Evolutionary conservation across 1,284 basidiomycete species (phyloP).

Genomic region (Fistulina hepatica): DNA sequence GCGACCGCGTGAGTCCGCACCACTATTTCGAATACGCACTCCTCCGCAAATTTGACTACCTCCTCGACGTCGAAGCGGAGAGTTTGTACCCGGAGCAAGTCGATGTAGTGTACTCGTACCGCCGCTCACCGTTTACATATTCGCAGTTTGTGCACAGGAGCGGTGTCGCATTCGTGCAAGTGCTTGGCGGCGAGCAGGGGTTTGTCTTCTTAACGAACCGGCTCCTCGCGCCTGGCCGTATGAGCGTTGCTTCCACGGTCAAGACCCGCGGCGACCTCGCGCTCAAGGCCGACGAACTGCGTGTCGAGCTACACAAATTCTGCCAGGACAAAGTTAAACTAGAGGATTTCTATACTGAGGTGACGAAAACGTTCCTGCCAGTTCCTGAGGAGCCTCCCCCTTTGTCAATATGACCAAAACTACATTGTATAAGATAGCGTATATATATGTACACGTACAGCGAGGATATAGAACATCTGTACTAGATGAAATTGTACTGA

Average conservation of each 20-base stretch:
- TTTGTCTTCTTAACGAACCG: constrained; percentile 86
- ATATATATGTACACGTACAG: not conserved
- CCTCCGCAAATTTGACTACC: constrained; percentile 68
- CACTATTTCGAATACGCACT: constrained; percentile 79
- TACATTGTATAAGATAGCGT: not conserved
- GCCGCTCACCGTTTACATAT: constrained; percentile 63
- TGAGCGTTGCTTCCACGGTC: constrained; percentile 33
- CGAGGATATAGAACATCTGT: too few relatives aligned
- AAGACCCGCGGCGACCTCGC: constrained; percentile 43
- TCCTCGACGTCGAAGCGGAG: constrained; percentile 78
- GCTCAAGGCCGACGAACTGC: constrained; percentile 46
- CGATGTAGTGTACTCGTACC: constrained; percentile 85
- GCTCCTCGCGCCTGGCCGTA: constrained; percentile 57
- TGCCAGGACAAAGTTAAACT: constrained; percentile 51
- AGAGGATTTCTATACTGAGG: constrained; percentile 61
- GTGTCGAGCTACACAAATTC: constrained; percentile 50
- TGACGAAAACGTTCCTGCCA: constrained; percentile 40
- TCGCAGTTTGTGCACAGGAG: constrained; percentile 86
- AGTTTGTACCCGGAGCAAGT: constrained; percentile 67
- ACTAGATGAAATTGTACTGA: too few relatives aligned
- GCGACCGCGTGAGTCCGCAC: constrained; percentile 48
- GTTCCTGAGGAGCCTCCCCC: constrained; percentile 53
- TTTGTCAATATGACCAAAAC: constrained; percentile 32
- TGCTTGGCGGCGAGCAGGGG: constrained; percentile 66
- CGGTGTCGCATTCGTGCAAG: constrained; percentile 80